Conservation (phyloP, 192 early-diverging fungal species). For the Chytriomyces confervae region DNA sequence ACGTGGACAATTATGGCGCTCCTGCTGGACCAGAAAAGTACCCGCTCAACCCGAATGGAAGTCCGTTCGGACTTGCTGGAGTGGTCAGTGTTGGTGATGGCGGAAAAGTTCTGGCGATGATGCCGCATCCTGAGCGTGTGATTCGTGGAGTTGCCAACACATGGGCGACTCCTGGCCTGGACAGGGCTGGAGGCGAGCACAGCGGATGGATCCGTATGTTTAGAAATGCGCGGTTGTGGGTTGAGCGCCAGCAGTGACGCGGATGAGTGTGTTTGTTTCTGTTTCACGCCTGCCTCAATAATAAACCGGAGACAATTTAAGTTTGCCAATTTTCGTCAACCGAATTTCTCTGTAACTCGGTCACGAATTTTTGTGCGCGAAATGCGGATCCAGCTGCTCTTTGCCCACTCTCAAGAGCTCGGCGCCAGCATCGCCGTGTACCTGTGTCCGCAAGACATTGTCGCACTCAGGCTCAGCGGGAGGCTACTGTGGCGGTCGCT, state of each 20-base stretch:
- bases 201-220: conserved; percentile 95
- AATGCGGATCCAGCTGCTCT: too few relatives aligned
- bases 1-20: conserved; percentile 81
- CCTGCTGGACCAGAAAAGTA: conserved; percentile 76
- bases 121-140: conserved; percentile 99
- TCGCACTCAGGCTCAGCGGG: too few relatives aligned
- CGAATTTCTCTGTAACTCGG: not conserved
- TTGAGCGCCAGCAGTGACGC: conserved; percentile 42
- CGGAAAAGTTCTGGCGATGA: conserved; percentile 91
- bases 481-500: too few relatives aligned
- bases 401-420: too few relatives aligned
- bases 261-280: too few relatives aligned
- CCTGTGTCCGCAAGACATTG: too few relatives aligned
- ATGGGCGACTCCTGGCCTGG: conserved; percentile 62
- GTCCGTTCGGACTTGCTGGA: conserved; percentile 84
- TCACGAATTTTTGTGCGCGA: not conserved
- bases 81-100: conserved; percentile 71
- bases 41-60: conserved; percentile 98
- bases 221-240: conserved; percentile 90
- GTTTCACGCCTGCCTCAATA: too few relatives aligned
- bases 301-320: not conserved
- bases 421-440: too few relatives aligned
- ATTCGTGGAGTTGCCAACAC: conserved; percentile 86
- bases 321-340: not conserved
- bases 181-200: conserved; percentile 63